Conservation (phyloP, 2,329 filamentous ascomycete genomes). For the Fusarium continuum region DNA sequence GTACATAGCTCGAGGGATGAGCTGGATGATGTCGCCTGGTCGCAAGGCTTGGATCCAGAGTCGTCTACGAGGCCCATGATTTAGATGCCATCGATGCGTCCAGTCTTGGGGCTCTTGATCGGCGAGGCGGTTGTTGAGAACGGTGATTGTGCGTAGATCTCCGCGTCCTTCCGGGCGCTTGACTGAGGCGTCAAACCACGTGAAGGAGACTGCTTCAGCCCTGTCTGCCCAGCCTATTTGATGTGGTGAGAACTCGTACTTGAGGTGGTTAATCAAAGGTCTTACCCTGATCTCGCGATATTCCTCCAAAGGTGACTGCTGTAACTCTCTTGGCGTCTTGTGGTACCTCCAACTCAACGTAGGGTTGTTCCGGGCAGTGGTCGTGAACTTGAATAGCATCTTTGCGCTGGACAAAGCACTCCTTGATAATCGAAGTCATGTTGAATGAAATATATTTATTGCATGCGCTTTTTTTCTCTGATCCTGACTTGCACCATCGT, state of each 20-base stretch:
- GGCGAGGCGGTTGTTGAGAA: constrained; percentile 18
- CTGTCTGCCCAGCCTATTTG: constrained; percentile 24
- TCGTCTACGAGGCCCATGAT: constrained; percentile 1
- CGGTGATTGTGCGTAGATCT: constrained; percentile 16
- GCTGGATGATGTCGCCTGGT: constrained; percentile 22
- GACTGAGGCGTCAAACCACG: constrained; percentile 32
- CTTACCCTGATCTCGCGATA: constrained; percentile 27
- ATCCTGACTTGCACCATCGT: not conserved
- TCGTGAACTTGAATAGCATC: constrained; percentile 26
- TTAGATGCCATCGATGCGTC: not conserved
- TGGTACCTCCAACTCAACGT: constrained; percentile 23
- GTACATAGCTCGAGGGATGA: constrained; percentile 29
- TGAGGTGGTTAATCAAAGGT: rapidly evolving
- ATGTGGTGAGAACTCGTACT: rapidly evolving
- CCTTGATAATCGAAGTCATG: constrained; percentile 5
- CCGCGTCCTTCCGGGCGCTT: constrained; percentile 25
- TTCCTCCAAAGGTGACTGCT: constrained; percentile 13
- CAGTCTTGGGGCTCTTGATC: constrained; percentile 7
- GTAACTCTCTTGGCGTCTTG: constrained; percentile 18
- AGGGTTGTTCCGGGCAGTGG: constrained; percentile 22
- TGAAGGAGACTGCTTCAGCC: constrained; percentile 11
- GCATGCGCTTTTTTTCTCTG: too few species aligned
- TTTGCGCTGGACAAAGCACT: constrained; percentile 6
- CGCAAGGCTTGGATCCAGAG: constrained; percentile 21
- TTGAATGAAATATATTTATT: rapidly evolving